Evolutionary conservation across 495 filamentous ascomycete species (phyloP), one percentile per base, ranked within the genome.

Genomic region (Aspergillus carlsbadensis): DNA sequence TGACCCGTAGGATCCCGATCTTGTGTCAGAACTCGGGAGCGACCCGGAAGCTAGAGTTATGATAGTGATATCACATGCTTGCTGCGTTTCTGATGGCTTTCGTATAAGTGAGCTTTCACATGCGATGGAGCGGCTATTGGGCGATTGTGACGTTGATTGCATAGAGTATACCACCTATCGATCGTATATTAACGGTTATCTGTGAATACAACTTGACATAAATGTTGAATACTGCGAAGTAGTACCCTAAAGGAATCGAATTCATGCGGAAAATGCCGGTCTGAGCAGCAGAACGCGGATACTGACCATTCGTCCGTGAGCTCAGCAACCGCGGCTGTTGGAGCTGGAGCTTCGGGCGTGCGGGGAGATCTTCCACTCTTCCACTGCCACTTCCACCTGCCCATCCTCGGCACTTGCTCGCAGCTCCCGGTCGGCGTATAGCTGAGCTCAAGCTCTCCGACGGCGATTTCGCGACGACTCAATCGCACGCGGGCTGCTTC

Each of bases 311-410:
- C 15, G 14, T 44, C 39, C 22, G 15, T 39, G 34, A 14, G 35
- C 20, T 20, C n/a, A 20, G n/a, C 34, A 58, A 54, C 60, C 61
- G 61, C 61, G 61, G 61, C 37, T 44, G 46, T 44, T 31, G 51
- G 48, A 49, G 42, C 42, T 56, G 26, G 56, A 48, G 35, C 22
- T 53, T 64, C 61, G 61, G 61, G 54, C 44, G 24, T 64, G 57
- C 57, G 61, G 61, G 57, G 61, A 60, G 56, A 53, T 59, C 35
- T 41, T 29, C 48, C 48, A 21, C 24, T 31, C 44, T 39, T 46
- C 42, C 49, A 59, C 34, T 48, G n/a, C n/a, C n/a, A n/a, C n/a
- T n/a, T n/a, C n/a, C n/a, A n/a, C n/a, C n/a, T n/a, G 14, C 47
- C 35, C 17, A 49, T 21, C 60, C 60, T 63, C 60, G 60, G 60